Evolutionary conservation across 1,284 basidiomycete species (phyloP).

Genomic region (Cystobasidium sp.): DNA sequence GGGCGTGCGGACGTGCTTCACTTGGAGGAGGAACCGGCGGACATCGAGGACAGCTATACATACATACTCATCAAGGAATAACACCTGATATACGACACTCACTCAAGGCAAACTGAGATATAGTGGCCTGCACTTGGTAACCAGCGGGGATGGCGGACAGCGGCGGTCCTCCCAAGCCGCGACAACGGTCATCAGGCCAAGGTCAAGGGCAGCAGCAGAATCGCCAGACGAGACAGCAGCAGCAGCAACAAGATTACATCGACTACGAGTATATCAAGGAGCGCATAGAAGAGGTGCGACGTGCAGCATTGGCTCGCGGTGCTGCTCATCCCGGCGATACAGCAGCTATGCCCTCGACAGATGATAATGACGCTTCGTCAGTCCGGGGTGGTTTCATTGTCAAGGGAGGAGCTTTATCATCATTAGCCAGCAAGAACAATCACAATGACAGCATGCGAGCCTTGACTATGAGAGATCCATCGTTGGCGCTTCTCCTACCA

Average conservation of each 20-base stretch:
- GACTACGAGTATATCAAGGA: slow-evolving; percentile 23
- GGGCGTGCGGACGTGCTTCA: no score
- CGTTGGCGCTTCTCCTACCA: slow-evolving; percentile 69
- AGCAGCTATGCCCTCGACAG: slow-evolving; percentile 10
- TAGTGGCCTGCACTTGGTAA: no score
- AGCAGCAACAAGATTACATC: slow-evolving; percentile 3
- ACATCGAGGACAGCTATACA: no score
- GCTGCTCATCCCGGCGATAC: neutral
- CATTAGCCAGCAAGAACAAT: neutral
- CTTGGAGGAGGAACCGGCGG: no score
- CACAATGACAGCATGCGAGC: neutral
- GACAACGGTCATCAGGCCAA: neutral
- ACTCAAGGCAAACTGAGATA: no score
- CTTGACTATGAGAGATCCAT: slow-evolving; percentile 27
- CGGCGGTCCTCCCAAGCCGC: neutral
- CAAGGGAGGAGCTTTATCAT: neutral
- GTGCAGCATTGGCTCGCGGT: neutral
- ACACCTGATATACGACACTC: no score
- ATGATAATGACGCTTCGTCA: slow-evolving; percentile 28
- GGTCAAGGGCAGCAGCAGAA: neutral
- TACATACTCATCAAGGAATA: no score
- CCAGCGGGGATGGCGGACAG: neutral
- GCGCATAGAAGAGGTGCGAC: slow-evolving; percentile 12
- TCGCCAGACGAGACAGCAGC: neutral
- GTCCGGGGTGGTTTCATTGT: neutral